Percentiles rank a stretch among this genome's conserved stretches.
These are phyloP conservation scores for Ustilago tritici DNA, from an alignment of 1,284 basidiomycete genomes.

Conservation along the genomic window DNA sequence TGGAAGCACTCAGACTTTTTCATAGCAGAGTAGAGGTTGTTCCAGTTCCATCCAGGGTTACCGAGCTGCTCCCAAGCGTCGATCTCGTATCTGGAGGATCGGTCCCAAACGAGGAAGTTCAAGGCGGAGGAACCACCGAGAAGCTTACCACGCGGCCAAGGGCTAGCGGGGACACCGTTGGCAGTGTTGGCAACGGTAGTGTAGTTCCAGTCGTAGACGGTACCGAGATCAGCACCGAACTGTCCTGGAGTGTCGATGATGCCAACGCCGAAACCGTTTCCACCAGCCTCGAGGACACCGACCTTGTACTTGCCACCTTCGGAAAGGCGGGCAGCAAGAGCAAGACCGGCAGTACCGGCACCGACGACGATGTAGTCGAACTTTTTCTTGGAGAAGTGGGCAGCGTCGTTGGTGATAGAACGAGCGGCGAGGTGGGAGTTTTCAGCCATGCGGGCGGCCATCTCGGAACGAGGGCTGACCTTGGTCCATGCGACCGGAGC, in stretches of 20 bases:
- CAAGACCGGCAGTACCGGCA: slow-evolving; percentile 75
- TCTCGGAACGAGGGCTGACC: slow-evolving; percentile 41
- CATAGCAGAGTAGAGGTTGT: slow-evolving; percentile 70
- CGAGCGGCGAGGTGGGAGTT: slow-evolving; percentile 41
- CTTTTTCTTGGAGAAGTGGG: slow-evolving; percentile 32
- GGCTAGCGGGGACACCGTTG: slow-evolving; percentile 40
- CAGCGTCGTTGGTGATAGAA: slow-evolving; percentile 43
- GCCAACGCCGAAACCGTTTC: slow-evolving; percentile 44
- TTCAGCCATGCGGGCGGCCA: slow-evolving; percentile 40
- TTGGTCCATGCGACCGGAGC: slow-evolving; percentile 52
- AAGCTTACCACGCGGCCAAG: slow-evolving; percentile 67
- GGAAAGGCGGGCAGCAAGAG: slow-evolving; percentile 59
- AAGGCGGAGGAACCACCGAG: slow-evolving; percentile 68
- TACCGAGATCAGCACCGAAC: slow-evolving; percentile 59
- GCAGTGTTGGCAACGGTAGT: slow-evolving; percentile 40
- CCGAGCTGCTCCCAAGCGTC: slow-evolving; percentile 64
- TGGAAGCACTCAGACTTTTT: slow-evolving; percentile 69
- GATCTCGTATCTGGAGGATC: slow-evolving; percentile 65
- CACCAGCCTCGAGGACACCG: slow-evolving; percentile 64
- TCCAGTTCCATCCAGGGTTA: slow-evolving; percentile 68
- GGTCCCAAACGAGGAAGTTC: slow-evolving; percentile 70
- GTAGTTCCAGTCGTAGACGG: slow-evolving; percentile 61
- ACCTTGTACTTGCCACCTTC: slow-evolving; percentile 58
- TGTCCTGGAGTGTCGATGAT: slow-evolving; percentile 59
- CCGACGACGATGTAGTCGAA: slow-evolving; percentile 68